Base-by-base conservation (phyloP, 805 yeast species). In the Candida oleophila region DNA sequence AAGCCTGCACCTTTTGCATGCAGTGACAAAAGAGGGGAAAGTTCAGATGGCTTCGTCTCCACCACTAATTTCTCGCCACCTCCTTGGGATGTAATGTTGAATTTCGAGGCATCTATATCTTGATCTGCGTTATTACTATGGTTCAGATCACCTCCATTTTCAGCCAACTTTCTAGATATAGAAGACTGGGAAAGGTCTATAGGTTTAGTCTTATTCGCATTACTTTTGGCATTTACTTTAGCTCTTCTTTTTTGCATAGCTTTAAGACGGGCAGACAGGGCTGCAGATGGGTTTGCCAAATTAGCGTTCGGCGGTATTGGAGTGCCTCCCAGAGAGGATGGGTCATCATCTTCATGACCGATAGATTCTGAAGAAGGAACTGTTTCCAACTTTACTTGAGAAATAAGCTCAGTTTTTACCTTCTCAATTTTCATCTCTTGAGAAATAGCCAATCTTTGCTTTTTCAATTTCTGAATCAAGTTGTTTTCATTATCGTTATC, bases 221-320 rank as follows among this genome's bases (percentile, higher is more conserved):
- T 69, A 8, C 77, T 65, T 54, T 79, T 82, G 1, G 88, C 87
- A 51, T 75, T 79, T 44, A 81, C 83, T 61, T 87, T 89, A 3
- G 96, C 94, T 60, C 85, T 83, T 58, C 98, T 78, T 57, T 87
- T 86, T n/a, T 96, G 96, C 88, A 92, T 82, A 1, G 97, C 98
- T 50, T 89, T 80, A 75, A 90, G 78, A 62, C 97, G 80, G 0
- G 96, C 91, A 42, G 86, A 83, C 36, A 79, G 52, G 48, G 75
- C 62, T 1, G 66, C 56, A 33, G 36, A n/a, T n/a, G n/a, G n/a
- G n/a, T n/a, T n/a, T n/a, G n/a, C n/a, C n/a, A n/a, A n/a, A n/a
- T n/a, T 48, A 56, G 51, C 42, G 68, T 63, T 38, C 11, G 60
- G 53, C 9, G 59, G 57, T 43, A 55, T 49, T 32, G 54, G 41